These are phyloP conservation scores for Chaetomium fimeti DNA, from an alignment of 495 filamentous ascomycete genomes.

Conservation along the genomic window DNA sequence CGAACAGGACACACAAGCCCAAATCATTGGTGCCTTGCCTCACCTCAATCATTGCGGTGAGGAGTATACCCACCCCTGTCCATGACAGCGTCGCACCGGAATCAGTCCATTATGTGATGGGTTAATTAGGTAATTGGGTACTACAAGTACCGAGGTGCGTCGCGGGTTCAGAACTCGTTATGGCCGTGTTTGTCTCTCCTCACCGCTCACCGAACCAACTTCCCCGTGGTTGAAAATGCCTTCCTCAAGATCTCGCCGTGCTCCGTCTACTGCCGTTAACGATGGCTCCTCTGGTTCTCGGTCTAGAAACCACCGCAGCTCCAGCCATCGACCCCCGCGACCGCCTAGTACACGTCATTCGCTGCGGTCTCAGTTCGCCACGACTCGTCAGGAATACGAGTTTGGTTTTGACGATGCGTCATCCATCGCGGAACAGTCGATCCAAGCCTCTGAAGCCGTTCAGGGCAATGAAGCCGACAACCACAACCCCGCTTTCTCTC, in stretches of 20 bases:
- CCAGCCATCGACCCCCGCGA: too few relatives aligned
- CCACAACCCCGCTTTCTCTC: constrained; percentile 10
- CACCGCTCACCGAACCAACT: neutral
- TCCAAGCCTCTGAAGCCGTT: constrained; percentile 24
- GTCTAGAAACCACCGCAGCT: neutral
- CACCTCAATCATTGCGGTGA: too few relatives aligned
- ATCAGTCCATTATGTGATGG: neutral
- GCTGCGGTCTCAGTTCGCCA: constrained; percentile 34
- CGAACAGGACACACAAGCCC: too few relatives aligned
- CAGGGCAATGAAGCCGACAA: constrained; percentile 14
- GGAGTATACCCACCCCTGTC: too few relatives aligned
- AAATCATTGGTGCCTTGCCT: too few relatives aligned
- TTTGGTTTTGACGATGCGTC: constrained; percentile 37
- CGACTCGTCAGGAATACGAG: constrained; percentile 32
- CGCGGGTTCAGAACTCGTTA: too few relatives aligned
- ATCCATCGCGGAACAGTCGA: constrained; percentile 27
- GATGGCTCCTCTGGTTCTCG: constrained; percentile 19
- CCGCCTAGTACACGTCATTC: constrained; percentile 34
- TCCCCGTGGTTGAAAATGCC: neutral
- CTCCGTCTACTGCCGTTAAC: constrained; percentile 22
- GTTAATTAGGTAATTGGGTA: constrained; percentile 1
- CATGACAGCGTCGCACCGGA: constrained; percentile 3
- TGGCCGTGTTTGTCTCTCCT: too few relatives aligned
- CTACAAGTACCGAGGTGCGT: too few relatives aligned
- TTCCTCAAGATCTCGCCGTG: constrained; percentile 12